Conservation (phyloP, 345 rosid species). For the Euclidium syriacum region DNA sequence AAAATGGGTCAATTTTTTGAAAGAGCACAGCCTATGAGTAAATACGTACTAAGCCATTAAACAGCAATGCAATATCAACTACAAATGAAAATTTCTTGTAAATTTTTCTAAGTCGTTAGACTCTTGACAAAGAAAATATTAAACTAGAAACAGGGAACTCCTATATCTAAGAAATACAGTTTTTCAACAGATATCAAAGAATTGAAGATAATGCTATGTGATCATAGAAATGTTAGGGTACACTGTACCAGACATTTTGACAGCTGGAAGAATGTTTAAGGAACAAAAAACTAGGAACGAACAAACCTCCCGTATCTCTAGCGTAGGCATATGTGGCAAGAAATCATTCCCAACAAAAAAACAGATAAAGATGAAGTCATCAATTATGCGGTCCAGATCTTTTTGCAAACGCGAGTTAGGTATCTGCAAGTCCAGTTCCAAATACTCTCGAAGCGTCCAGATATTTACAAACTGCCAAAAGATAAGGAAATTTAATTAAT, state of each 20-base stretch:
- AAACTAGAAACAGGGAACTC: neutral
- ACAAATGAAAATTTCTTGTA: neutral
- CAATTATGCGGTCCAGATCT: constrained; percentile 69
- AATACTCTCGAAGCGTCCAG: constrained; percentile 92
- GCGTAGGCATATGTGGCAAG: constrained; percentile 95
- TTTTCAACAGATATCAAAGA: neutral
- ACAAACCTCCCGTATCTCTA: constrained; percentile 97
- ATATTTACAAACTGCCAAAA: constrained; percentile 74
- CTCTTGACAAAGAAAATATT: neutral
- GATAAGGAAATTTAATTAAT: neutral
- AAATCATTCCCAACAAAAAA: constrained; percentile 98
- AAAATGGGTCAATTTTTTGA: neutral
- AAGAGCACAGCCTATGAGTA: neutral
- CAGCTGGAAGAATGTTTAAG: neutral
- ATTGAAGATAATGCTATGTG: neutral
- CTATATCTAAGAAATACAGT: neutral
- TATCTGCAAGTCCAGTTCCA: constrained; percentile 73
- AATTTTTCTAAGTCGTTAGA: neutral
- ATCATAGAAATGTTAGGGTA: neutral
- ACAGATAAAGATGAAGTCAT: constrained; percentile 95
- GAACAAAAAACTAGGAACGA: constrained; percentile 1
- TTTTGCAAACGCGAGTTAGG: constrained; percentile 45
- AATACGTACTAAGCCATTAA: neutral
- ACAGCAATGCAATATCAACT: neutral
- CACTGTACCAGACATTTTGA: neutral